Evolutionary conservation across 495 filamentous ascomycete species (phyloP), one percentile per base, ranked within the genome.

Genomic region (Penicillium silybi): DNA sequence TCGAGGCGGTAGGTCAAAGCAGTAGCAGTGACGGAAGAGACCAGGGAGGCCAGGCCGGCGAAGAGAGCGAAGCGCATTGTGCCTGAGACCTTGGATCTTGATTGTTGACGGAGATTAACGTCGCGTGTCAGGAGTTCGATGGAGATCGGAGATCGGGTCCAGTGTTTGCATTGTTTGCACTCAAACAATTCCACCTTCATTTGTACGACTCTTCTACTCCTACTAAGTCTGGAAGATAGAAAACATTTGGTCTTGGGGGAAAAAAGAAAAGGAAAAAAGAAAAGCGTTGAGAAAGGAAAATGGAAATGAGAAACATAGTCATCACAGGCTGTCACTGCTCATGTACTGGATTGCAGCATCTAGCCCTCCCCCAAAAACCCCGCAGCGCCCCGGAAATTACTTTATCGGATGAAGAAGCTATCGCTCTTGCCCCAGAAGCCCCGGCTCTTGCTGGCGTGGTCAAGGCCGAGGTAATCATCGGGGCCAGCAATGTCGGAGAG

Each of bases 1-100:
- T 75, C 72, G 23, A 99, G 82, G 72, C 92, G 89, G 78, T 97
- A 97, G 13, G 95, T 97, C 62, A 99, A 81, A 34, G 95, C 93
- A 11, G 95, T 97, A 22, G 89, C 89, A 25, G 76, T 73, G 44
- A 76, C 77, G 39, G 73, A 62, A 41, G 86, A 82, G 27, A 82
- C 77, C 38, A 89, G 58, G 52, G 70, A 82, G 71, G 84, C 86
- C 72, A 92, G 80, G 72, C 82, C 68, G 26, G 71, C 60, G 29
- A 74, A 54, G 41, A 77, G 59, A 54, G 63, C 57, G 52, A 72
- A 67, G 58, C 66, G 70, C 74, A 77, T 76, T 41, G 44, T 70
- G 66, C 44, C 44, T 17, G 35, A 26, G 23, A 32, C 29, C 29
- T 32, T 32, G 10, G 35, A 52, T n/a, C 29, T 47, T 25, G 38